phyloP scores from a whole-genome alignment of 2,329 filamentous ascomycete species.

The Sclerotinia minor region DNA sequence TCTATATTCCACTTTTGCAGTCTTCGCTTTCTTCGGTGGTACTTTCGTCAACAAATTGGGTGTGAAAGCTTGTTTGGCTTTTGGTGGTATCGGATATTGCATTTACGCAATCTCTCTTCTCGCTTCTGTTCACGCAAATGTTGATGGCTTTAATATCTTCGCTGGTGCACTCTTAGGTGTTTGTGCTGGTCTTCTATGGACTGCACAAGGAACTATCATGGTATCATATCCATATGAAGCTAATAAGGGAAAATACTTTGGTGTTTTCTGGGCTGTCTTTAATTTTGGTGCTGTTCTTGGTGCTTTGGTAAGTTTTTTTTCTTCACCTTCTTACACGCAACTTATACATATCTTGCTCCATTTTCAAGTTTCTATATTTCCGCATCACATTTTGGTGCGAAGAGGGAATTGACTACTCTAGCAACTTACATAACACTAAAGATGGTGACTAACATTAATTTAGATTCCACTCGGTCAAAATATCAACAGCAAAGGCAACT shows the following conservation, averaged over 20 bases:
- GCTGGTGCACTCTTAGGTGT: constrained; percentile 74
- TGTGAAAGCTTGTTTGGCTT: constrained; percentile 64
- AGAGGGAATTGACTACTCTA: too few species aligned
- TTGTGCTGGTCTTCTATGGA: constrained; percentile 79
- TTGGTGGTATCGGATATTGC: constrained; percentile 76
- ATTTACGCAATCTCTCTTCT: constrained; percentile 73
- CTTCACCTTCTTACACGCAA: background rate
- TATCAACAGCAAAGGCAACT: constrained; percentile 54
- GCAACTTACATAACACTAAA: background rate
- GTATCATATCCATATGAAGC: constrained; percentile 83
- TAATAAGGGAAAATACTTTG: constrained; percentile 85
- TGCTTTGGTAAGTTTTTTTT: constrained; percentile 52
- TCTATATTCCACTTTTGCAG: constrained; percentile 53
- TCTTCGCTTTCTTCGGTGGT: constrained; percentile 69
- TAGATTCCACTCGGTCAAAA: constrained; percentile 73
- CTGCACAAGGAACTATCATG: constrained; percentile 82
- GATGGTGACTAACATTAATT: constrained; percentile 11
- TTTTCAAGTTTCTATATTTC: background rate
- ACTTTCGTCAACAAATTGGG: constrained; percentile 78
- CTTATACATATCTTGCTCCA: background rate
- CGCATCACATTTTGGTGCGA: background rate
- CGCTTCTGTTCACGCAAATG: constrained; percentile 66
- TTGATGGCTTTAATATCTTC: constrained; percentile 72
- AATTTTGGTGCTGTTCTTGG: constrained; percentile 90
- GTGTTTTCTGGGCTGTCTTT: constrained; percentile 94